A percentile compares a stretch with the other conserved stretches of the same genome.
These are phyloP conservation scores for Meredithiella fracta DNA, from an alignment of 2,329 filamentous ascomycete genomes.

Conservation along the genomic window DNA sequence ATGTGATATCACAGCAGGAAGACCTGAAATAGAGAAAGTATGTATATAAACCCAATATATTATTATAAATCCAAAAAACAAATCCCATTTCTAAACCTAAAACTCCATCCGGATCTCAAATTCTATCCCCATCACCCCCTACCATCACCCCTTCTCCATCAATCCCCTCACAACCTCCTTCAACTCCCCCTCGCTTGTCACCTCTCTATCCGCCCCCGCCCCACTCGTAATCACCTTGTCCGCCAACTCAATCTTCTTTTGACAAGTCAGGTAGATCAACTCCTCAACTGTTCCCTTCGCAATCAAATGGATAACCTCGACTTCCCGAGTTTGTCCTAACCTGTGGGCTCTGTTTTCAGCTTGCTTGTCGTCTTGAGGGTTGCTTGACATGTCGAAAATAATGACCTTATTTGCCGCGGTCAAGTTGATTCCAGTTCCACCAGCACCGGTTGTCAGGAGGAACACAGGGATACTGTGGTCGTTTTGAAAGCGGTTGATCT, in stretches of 20 bases:
- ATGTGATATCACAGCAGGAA: too few species aligned
- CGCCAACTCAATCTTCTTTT: slow-evolving; percentile 85
- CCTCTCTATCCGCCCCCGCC: slow-evolving; percentile 31
- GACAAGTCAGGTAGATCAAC: slow-evolving; percentile 76
- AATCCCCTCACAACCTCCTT: slow-evolving; percentile 11
- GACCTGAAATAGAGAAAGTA: too few species aligned
- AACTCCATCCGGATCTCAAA: neutral
- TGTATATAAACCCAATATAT: neutral
- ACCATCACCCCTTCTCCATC: slow-evolving; percentile 7
- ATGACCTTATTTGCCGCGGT: slow-evolving; percentile 94
- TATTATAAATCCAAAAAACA: neutral
- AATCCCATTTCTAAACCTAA: neutral
- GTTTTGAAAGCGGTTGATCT: slow-evolving; percentile 74
- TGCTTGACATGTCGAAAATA: slow-evolving; percentile 94
- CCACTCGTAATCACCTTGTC: slow-evolving; percentile 39
- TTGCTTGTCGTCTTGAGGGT: slow-evolving; percentile 95
- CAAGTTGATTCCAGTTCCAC: slow-evolving; percentile 92
- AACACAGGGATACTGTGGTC: slow-evolving; percentile 72
- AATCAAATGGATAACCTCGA: slow-evolving; percentile 79
- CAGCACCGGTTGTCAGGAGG: slow-evolving; percentile 80
- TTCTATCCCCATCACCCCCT: neutral
- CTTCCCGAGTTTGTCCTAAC: slow-evolving; percentile 76
- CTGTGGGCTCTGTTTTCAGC: slow-evolving; percentile 94
- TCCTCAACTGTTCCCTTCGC: slow-evolving; percentile 76
- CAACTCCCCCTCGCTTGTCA: slow-evolving; percentile 4